A percentile compares a stretch with the other conserved stretches of the same genome.
Evolutionary conservation across 2,329 filamentous ascomycete species (phyloP).

Genomic region (Aspergillus glaucus): DNA sequence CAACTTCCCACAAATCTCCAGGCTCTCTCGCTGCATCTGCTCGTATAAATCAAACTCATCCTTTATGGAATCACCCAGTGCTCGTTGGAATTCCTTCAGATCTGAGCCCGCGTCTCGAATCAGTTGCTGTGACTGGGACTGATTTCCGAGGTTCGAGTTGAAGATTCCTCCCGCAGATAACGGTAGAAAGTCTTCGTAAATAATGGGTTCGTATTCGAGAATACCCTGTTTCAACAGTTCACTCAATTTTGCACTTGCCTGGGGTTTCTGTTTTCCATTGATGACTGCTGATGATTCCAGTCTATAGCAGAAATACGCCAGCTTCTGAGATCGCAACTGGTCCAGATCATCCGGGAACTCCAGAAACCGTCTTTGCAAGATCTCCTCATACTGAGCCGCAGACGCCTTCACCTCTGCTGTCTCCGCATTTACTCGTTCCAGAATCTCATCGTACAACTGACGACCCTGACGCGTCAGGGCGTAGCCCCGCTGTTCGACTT

Average conservation of each 20-base stretch:
- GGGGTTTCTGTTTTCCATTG: neutral
- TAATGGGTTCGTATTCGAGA: slow-evolving; percentile 40
- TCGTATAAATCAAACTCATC: slow-evolving; percentile 24
- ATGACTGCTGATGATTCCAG: slow-evolving; percentile 7
- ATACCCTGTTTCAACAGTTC: slow-evolving; percentile 27
- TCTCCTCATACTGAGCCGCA: slow-evolving; percentile 8
- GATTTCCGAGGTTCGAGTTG: slow-evolving; percentile 36
- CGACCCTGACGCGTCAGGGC: slow-evolving; percentile 45
- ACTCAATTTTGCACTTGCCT: neutral
- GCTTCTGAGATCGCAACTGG: slow-evolving; percentile 26
- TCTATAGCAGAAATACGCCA: slow-evolving; percentile 39
- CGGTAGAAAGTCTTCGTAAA: slow-evolving; percentile 51
- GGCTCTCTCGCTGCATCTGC: slow-evolving; percentile 17
- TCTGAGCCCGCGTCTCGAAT: slow-evolving; percentile 21
- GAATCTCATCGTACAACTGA: slow-evolving; percentile 42
- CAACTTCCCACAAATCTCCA: slow-evolving; percentile 16
- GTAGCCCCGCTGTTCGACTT: slow-evolving; percentile 49
- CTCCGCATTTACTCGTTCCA: slow-evolving; percentile 20
- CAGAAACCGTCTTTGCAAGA: slow-evolving; percentile 26
- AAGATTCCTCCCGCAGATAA: slow-evolving; percentile 50
- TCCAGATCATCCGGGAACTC: slow-evolving; percentile 40
- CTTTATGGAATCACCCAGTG: slow-evolving; percentile 13
- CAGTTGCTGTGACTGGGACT: slow-evolving; percentile 15
- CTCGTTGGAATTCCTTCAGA: slow-evolving; percentile 20
- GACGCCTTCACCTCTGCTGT: slow-evolving; percentile 3